phyloP scores from a whole-genome alignment of 768 basidiomycete genomes.

The Kwoniella mangroviensis region DNA sequence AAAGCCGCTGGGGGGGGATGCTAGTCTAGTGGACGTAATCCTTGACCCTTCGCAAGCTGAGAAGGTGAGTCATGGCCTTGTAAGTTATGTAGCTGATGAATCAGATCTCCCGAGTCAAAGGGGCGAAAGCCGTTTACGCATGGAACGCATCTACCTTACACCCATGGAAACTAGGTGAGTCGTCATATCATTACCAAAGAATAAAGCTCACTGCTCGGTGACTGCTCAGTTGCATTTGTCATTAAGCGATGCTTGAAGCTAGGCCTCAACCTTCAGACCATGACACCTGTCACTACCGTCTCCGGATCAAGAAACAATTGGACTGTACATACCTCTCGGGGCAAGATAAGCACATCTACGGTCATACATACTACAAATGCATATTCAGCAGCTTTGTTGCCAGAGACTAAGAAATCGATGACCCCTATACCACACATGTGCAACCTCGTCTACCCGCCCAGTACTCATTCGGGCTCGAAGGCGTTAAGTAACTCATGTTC shows the following conservation, averaged over 20 bases:
- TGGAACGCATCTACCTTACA: conserved; percentile 43
- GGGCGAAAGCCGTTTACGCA: conserved; percentile 26
- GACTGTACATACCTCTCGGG: conserved; percentile 69
- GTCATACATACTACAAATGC: conserved; percentile 88
- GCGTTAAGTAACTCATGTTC: conserved; percentile 34
- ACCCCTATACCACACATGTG: conserved; percentile 55
- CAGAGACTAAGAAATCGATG: conserved; percentile 61
- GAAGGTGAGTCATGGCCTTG: conserved; percentile 25
- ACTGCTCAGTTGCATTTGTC: conserved; percentile 27
- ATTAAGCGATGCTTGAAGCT: conserved; percentile 30
- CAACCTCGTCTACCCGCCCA: conserved; percentile 60
- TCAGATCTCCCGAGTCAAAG: conserved; percentile 20
- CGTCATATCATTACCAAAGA: background rate
- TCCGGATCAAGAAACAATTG: conserved; percentile 56
- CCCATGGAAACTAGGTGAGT: conserved; percentile 36
- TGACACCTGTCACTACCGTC: conserved; percentile 53
- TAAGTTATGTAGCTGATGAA: background rate
- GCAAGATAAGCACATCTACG: conserved; percentile 65
- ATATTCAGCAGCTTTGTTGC: conserved; percentile 76
- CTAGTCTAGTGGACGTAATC: conserved; percentile 44
- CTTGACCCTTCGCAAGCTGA: conserved; percentile 46
- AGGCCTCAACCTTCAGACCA: conserved; percentile 34
- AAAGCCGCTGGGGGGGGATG: conserved; percentile 54
- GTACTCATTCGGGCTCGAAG: conserved; percentile 37
- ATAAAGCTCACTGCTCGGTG: background rate